Evolutionary conservation across 163 green algal genomes (phyloP).

Genomic region (Prototheca wickerhamii): DNA sequence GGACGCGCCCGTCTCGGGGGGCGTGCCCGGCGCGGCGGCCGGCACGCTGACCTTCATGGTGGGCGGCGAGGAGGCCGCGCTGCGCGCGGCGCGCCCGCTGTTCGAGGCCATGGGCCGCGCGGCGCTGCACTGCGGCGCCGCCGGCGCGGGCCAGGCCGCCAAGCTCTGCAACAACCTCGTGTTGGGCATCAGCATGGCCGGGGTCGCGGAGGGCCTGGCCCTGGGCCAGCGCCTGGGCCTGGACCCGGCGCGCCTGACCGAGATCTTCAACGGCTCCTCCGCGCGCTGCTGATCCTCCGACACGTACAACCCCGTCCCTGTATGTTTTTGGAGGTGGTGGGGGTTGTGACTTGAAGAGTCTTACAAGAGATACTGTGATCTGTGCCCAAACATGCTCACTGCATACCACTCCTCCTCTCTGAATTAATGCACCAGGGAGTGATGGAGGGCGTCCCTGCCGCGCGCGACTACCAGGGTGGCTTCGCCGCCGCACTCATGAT

Average conservation of each 20-base stretch:
- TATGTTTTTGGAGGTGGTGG: constrained; percentile 1
- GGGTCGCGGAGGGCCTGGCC: constrained; percentile 44
- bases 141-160: constrained; percentile 40
- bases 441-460: constrained; percentile 44
- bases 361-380: neutral
- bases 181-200: constrained; percentile 53
- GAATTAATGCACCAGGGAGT: constrained; percentile 47
- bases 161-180: constrained; percentile 64
- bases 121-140: constrained; percentile 31
- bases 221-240: constrained; percentile 47
- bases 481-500: constrained; percentile 53
- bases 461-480: constrained; percentile 42
- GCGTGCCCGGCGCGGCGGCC: constrained; percentile 28
- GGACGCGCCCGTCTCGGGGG: constrained; percentile 55
- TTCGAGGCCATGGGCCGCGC: constrained; percentile 46
- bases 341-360: neutral
- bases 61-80: constrained; percentile 20
- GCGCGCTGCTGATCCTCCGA: constrained; percentile 49
- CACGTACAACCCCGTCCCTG: constrained; percentile 38
- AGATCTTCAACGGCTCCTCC: constrained; percentile 57
- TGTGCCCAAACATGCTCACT: constrained; percentile 4
- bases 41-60: constrained; percentile 67
- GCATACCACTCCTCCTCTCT: neutral
- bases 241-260: constrained; percentile 39
- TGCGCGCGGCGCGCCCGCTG: constrained; percentile 29